Conservation (phyloP, 2,329 filamentous ascomycete genomes). For the Tolypocladium amazonense region DNA sequence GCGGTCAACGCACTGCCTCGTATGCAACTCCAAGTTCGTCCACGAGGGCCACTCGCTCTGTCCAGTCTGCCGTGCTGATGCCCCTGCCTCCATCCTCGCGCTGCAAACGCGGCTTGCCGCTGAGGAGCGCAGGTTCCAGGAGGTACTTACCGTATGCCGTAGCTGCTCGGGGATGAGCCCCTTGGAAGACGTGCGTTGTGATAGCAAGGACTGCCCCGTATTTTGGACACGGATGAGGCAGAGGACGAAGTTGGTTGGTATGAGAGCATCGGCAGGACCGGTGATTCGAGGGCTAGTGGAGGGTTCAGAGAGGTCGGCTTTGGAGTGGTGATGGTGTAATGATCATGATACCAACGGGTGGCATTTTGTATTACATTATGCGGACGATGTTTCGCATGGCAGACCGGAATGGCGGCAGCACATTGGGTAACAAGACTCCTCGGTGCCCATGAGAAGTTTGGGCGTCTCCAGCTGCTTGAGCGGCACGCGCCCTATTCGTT, state of each 20-base stretch:
- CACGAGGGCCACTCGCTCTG: conserved; percentile 39
- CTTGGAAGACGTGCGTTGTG: conserved; percentile 71
- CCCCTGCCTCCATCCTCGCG: conserved; percentile 50
- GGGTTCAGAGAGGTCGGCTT: conserved; percentile 11
- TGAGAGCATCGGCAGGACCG: conserved; percentile 21
- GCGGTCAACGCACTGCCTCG: conserved; percentile 65
- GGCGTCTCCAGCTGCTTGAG: no score
- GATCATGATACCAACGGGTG: not conserved
- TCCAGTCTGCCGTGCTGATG: conserved; percentile 38
- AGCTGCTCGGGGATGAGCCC: conserved; percentile 67
- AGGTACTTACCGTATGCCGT: conserved; percentile 64
- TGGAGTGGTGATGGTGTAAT: conserved; percentile 22
- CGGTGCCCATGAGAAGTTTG: no score
- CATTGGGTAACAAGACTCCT: no score
- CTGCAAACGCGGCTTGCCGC: conserved; percentile 51
- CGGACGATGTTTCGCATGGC: no score
- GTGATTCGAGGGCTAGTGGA: conserved; percentile 20
- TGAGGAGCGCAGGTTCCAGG: conserved; percentile 52
- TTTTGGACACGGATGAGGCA: conserved; percentile 73
- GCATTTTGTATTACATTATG: not conserved
- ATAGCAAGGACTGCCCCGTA: conserved; percentile 85
- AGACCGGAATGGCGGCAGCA: no score
- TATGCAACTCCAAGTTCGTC: conserved; percentile 42
- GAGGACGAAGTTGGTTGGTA: conserved; percentile 31
- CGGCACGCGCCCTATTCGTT: no score